Conservation (phyloP, 305 asterid genomes). For the Fraxinus angustifolia region DNA sequence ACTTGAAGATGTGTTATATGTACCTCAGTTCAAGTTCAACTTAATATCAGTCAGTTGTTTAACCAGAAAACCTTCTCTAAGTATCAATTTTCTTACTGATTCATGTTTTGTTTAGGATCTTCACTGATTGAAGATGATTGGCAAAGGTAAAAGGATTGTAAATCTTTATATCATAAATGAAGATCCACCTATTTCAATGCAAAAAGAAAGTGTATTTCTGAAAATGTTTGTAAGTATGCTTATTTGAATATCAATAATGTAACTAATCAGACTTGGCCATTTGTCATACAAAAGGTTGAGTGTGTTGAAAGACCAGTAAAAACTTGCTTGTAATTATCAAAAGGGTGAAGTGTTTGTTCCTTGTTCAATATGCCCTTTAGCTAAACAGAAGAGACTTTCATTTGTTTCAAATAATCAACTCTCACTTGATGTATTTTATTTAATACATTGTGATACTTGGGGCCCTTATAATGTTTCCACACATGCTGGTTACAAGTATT, state of each 20-base stretch:
- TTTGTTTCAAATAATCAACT: too few relatives aligned
- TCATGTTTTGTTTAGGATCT: background rate
- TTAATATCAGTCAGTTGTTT: background rate
- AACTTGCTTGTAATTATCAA: background rate
- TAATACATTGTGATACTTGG: too few relatives aligned
- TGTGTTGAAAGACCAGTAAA: background rate
- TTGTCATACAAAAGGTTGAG: background rate
- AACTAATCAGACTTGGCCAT: background rate
- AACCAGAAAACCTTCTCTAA: background rate
- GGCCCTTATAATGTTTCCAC: too few relatives aligned
- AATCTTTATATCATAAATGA: background rate
- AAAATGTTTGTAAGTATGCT: background rate
- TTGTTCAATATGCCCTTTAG: background rate
- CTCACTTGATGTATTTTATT: too few relatives aligned
- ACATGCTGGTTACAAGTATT: background rate
- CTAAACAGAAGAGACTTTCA: background rate
- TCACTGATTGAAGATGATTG: background rate
- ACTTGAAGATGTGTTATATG: background rate
- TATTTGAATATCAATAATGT: background rate
- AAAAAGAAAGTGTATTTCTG: background rate
- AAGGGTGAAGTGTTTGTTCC: background rate
- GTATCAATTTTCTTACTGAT: background rate
- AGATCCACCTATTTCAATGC: background rate
- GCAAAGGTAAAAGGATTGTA: background rate
- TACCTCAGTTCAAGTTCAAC: background rate